Evolutionary conservation across 371 early-diverging fungal genomes (phyloP).

Genomic region (Haplosporangium sp.): DNA sequence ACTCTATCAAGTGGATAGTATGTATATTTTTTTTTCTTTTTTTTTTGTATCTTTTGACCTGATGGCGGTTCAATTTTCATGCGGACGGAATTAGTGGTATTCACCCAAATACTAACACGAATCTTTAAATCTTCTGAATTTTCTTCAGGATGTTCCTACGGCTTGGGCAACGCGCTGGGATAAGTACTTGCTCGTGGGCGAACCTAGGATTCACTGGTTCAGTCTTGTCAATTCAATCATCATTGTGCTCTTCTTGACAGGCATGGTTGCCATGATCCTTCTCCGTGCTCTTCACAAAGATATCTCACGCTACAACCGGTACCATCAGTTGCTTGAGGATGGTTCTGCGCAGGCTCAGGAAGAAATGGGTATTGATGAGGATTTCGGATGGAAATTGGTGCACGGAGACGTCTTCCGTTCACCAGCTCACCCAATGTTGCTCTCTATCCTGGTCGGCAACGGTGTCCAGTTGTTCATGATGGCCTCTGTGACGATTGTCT

Average conservation of each 20-base stretch:
- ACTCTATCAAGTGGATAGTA: constrained; percentile 87
- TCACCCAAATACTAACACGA: neutral
- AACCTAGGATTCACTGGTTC: constrained; percentile 88
- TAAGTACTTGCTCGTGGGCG: constrained; percentile 82
- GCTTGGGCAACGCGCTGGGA: constrained; percentile 98
- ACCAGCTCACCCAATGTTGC: constrained; percentile 79
- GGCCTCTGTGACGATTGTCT: constrained; percentile 81
- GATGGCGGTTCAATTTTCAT: neutral
- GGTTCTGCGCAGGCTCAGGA: constrained; percentile 68
- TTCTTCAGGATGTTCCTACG: constrained; percentile 62
- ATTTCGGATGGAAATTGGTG: constrained; percentile 93
- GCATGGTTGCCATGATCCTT: constrained; percentile 89
- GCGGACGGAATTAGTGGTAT: no score
- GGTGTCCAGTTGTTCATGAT: constrained; percentile 93
- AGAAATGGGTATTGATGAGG: constrained; percentile 78
- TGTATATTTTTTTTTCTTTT: neutral
- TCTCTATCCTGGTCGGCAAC: constrained; percentile 90
- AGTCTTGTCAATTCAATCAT: constrained; percentile 91
- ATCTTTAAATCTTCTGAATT: neutral
- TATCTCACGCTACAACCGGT: constrained; percentile 87
- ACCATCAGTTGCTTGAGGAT: constrained; percentile 19
- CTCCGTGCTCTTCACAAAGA: constrained; percentile 87
- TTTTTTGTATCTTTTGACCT: no score
- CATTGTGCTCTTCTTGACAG: constrained; percentile 89
- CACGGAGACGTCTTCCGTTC: constrained; percentile 94